Evolutionary conservation across 306 rosid species (phyloP).

Genomic region (Cucurbita ficifolia): DNA sequence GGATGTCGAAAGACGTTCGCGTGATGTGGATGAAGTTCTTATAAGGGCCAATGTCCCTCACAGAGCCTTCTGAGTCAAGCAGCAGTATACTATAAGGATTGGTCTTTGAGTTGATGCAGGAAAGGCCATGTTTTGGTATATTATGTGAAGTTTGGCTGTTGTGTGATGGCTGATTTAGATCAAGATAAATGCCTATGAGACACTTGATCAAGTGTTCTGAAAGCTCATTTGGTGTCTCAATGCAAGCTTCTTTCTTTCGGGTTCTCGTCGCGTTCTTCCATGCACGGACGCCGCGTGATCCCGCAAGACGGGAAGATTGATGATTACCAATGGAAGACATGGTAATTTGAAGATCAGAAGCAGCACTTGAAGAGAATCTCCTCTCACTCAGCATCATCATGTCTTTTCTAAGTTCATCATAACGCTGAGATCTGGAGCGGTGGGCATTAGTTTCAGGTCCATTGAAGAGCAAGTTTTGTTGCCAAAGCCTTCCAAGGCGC

Average conservation of each 20-base stretch:
- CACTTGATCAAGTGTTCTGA: conserved; percentile 70
- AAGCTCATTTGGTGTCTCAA: conserved; percentile 58
- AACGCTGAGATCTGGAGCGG: conserved; percentile 29
- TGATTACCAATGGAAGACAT: conserved; percentile 40
- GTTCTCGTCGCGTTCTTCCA: conserved; percentile 36
- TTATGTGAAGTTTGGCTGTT: conserved; percentile 45
- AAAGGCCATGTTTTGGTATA: conserved; percentile 38
- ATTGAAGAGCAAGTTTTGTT: conserved; percentile 17
- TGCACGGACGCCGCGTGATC: conserved; percentile 16
- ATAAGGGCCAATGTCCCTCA: conserved; percentile 60
- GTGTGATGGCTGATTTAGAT: conserved; percentile 41
- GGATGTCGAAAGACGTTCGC: conserved; percentile 31
- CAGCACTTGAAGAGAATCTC: conserved; percentile 37
- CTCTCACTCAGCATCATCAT: conserved; percentile 18
- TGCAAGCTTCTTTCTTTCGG: conserved; percentile 18
- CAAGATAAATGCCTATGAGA: conserved; percentile 53
- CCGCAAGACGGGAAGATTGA: background rate
- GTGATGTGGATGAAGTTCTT: conserved; percentile 69
- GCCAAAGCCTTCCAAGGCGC: conserved; percentile 15
- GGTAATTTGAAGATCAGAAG: conserved; percentile 34
- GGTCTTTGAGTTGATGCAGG: conserved; percentile 57
- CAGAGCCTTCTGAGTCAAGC: conserved; percentile 41
- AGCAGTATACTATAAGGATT: conserved; percentile 62
- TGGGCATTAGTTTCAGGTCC: conserved; percentile 16
- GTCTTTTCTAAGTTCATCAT: conserved; percentile 19